Evolutionary conservation across 148 eudicot species (phyloP).

Genomic region (Hydrangea macrophylla): DNA sequence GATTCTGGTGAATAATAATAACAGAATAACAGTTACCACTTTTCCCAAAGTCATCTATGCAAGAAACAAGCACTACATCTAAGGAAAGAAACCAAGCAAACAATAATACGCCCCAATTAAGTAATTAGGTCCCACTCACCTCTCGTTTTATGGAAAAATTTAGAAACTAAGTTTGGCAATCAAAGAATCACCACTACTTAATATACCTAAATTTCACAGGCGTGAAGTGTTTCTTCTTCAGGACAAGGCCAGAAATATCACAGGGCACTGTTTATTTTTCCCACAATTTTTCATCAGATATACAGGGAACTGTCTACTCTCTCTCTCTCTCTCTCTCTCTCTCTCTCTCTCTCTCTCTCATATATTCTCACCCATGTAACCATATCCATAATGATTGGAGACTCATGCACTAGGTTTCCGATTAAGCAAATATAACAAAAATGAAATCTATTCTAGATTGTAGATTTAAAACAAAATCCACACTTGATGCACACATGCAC

Average conservation of each 20-base stretch:
- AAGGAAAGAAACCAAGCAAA: not conserved
- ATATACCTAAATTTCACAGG: not conserved
- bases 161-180: not conserved
- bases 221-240: not conserved
- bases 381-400: not conserved
- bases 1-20: too few relatives aligned
- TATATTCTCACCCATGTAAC: too few relatives aligned
- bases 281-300: too few relatives aligned
- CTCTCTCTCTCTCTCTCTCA: not conserved
- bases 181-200: not conserved
- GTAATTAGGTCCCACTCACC: not conserved
- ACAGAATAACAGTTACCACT: too few relatives aligned
- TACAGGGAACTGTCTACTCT: too few relatives aligned
- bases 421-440: not conserved
- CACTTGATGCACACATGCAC: not conserved
- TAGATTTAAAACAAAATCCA: not conserved
- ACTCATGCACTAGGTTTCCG: too few relatives aligned
- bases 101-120: not conserved
- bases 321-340: not conserved
- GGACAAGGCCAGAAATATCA: not conserved
- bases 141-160: not conserved
- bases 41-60: too few relatives aligned
- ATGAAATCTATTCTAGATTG: not conserved
- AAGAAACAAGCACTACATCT: not conserved
- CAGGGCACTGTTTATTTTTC: not conserved